These are phyloP conservation scores for Urochloa ruziziensis DNA, from an alignment of 176 grass and related monocot species.

Conservation along the genomic window DNA sequence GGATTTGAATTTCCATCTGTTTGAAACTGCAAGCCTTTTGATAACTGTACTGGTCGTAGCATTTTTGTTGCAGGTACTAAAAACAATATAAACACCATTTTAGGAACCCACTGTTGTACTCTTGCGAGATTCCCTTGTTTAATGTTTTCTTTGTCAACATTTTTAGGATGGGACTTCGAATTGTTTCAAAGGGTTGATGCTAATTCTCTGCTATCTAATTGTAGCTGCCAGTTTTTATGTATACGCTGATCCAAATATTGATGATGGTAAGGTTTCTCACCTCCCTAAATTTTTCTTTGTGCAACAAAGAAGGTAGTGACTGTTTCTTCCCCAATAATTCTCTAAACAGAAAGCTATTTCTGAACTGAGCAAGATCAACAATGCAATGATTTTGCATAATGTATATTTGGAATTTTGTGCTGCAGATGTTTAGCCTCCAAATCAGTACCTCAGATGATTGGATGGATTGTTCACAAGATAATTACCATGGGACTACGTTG, in stretches of 20 bases:
- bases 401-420: neutral
- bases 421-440: slow-evolving; percentile 37
- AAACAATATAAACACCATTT: neutral
- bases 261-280: slow-evolving; percentile 27
- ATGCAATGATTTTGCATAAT: neutral
- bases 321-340: neutral
- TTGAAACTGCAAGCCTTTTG: slow-evolving; percentile 77
- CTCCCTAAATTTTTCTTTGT: neutral
- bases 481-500: slow-evolving; percentile 20
- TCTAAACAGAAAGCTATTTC: neutral
- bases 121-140: slow-evolving; percentile 2
- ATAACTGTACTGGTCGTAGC: slow-evolving; percentile 73
- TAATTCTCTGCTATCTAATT: slow-evolving; percentile 82
- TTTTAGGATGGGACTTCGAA: slow-evolving; percentile 81
- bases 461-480: slow-evolving; percentile 10
- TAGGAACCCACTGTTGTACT: neutral
- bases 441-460: slow-evolving; percentile 23
- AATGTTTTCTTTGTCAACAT: neutral
- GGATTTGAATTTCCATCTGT: slow-evolving; percentile 86
- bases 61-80: slow-evolving; percentile 75
- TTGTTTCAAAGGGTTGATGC: slow-evolving; percentile 78
- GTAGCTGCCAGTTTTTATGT: slow-evolving; percentile 87
- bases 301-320: neutral
- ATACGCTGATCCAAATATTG: slow-evolving; percentile 54
- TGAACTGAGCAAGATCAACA: neutral